Percentiles rank a stretch among this genome's conserved stretches.
Conservation (phyloP, 371 early-diverging fungal genomes). For the Lichtheimia ornata region DNA sequence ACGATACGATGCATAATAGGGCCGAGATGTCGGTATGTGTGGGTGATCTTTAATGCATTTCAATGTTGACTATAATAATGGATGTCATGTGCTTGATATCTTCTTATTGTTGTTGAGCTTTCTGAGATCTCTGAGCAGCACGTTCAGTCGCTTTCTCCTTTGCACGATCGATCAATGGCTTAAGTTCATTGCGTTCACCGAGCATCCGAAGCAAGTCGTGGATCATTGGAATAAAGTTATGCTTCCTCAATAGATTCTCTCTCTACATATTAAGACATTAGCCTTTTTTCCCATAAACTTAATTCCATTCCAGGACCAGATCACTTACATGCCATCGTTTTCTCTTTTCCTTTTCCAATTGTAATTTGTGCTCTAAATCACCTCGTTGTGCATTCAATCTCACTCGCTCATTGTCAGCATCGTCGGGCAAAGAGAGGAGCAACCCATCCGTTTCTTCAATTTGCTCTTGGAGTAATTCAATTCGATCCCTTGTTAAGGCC, state of each 20-base stretch:
- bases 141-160: constrained; percentile 39
- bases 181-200: constrained; percentile 64
- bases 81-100: too few relatives aligned
- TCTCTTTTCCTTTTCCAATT: constrained; percentile 51
- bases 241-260: constrained; percentile 77
- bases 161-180: constrained; percentile 53
- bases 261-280: constrained; percentile 29
- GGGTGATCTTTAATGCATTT: too few relatives aligned
- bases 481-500: constrained; percentile 77
- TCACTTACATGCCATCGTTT: constrained; percentile 50
- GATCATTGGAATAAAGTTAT: constrained; percentile 83
- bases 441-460: constrained; percentile 52
- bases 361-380: constrained; percentile 43
- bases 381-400: constrained; percentile 29
- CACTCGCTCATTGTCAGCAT: constrained; percentile 29
- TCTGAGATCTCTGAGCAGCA: constrained; percentile 10
- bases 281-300: neutral
- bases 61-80: too few relatives aligned
- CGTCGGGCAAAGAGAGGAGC: constrained; percentile 44
- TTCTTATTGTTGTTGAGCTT: too few relatives aligned
- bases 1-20: too few relatives aligned
- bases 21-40: too few relatives aligned
- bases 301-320: neutral
- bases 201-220: constrained; percentile 67
- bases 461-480: constrained; percentile 55